phyloP scores from a whole-genome alignment of 345 rosid species.

The Lepidium aucheri region DNA sequence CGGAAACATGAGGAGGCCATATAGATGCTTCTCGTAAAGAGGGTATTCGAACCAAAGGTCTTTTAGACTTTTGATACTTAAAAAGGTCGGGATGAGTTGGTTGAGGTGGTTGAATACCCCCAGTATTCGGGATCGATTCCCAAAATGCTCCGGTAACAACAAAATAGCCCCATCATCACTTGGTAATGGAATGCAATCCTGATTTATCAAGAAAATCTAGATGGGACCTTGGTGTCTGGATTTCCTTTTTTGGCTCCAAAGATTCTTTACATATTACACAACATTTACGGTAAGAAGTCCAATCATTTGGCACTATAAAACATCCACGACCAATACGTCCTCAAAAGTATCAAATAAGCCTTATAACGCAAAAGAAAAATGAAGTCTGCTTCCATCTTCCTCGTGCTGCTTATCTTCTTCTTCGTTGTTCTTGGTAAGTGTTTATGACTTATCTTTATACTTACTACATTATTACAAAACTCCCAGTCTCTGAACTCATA shows the following conservation, averaged over 20 bases:
- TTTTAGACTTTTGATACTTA: too few relatives aligned
- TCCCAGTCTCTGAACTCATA: neutral
- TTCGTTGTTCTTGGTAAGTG: slow-evolving; percentile 17
- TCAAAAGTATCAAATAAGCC: too few relatives aligned
- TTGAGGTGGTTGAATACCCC: too few relatives aligned
- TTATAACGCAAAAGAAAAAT: neutral
- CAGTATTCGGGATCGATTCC: too few relatives aligned
- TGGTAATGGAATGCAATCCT: neutral
- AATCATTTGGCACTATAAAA: slow-evolving; percentile 1
- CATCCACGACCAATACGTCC: neutral
- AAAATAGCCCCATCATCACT: too few relatives aligned
- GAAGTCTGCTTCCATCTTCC: slow-evolving; percentile 10
- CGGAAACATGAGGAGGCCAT: too few relatives aligned
- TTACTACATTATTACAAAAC: neutral
- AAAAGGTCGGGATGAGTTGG: too few relatives aligned
- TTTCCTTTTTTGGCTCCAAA: neutral
- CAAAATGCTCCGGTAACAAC: too few relatives aligned
- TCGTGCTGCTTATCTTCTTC: slow-evolving; percentile 9
- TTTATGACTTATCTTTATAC: neutral
- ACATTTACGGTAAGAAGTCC: too few relatives aligned
- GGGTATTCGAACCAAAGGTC: too few relatives aligned
- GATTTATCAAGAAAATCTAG: neutral
- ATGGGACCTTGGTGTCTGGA: neutral
- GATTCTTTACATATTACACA: neutral
- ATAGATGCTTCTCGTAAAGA: too few relatives aligned